phyloP scores from a whole-genome alignment of 768 basidiomycete genomes.

The Solioccasus polychromus region DNA sequence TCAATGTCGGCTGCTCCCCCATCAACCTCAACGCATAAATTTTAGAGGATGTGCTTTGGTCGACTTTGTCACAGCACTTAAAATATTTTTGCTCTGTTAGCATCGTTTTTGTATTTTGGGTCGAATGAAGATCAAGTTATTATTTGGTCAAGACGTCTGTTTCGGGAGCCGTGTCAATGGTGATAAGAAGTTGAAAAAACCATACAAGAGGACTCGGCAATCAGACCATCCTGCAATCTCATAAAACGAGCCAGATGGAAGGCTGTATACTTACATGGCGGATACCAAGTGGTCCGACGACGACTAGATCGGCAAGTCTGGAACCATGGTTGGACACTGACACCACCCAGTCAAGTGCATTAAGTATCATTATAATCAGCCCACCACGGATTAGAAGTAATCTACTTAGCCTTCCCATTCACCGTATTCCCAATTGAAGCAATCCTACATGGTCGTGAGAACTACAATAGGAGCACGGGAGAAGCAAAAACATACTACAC shows the following conservation, averaged over 20 bases:
- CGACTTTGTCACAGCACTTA: background rate
- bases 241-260: no score
- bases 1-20: constrained; percentile 14
- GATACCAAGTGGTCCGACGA: no score
- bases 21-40: constrained; percentile 3
- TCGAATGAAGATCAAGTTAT: no score
- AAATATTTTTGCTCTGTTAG: background rate
- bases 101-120: no score
- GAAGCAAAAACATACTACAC: constrained; percentile 46
- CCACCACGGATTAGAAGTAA: background rate
- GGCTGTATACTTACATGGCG: no score
- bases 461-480: background rate
- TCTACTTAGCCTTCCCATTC: constrained; percentile 31
- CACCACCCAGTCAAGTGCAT: no score
- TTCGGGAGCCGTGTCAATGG: no score
- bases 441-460: constrained; percentile 46
- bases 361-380: background rate
- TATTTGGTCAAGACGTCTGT: no score
- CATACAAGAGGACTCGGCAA: no score
- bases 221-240: no score
- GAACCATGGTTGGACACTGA: background rate
- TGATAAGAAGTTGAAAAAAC: no score
- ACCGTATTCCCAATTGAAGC: constrained; percentile 70
- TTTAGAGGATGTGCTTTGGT: background rate
- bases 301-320: background rate